Percentiles rank a stretch among this genome's conserved stretches.
Conservation (phyloP, 192 early-diverging fungal species). For the Cetraspora pellucida region DNA sequence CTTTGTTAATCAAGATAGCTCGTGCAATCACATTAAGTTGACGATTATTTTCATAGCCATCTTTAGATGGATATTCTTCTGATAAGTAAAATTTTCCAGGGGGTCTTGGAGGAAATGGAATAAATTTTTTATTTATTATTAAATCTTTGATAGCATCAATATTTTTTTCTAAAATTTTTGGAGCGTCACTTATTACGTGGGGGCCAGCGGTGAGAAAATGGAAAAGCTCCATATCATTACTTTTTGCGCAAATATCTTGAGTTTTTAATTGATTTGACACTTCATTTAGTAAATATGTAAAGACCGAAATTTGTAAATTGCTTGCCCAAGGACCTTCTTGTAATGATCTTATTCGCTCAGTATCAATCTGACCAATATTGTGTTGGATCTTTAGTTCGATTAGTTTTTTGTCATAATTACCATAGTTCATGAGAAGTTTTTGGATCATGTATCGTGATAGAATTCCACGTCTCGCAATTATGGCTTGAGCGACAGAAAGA, state of each 20-base stretch:
- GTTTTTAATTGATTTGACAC: not conserved
- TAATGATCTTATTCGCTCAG: no score
- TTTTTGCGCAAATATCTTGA: not conserved
- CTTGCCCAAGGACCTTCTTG: not conserved
- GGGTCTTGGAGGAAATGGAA: constrained; percentile 19
- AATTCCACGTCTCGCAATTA: not conserved
- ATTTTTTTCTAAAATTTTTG: not conserved
- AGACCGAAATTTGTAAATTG: constrained; percentile 1
- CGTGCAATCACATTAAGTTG: constrained; percentile 23
- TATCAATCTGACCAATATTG: not conserved
- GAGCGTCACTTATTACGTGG: not conserved
- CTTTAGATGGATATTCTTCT: constrained; percentile 19
- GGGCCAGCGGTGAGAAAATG: constrained; percentile 5
- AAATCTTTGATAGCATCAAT: not conserved
- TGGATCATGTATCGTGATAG: not conserved
- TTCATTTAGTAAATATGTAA: not conserved
- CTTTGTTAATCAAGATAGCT: constrained; percentile 5
- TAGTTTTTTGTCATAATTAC: not conserved
- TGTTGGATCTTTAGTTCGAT: not conserved
- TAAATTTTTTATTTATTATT: constrained; percentile 1
- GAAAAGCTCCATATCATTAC: constrained; percentile 29
- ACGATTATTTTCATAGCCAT: constrained; percentile 17
- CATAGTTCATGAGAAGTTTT: not conserved
- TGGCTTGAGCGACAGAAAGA: not conserved
- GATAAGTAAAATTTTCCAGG: not conserved